Evolutionary conservation across 1,284 basidiomycete genomes (phyloP).

Genomic region (Heliocybe sulcata): DNA sequence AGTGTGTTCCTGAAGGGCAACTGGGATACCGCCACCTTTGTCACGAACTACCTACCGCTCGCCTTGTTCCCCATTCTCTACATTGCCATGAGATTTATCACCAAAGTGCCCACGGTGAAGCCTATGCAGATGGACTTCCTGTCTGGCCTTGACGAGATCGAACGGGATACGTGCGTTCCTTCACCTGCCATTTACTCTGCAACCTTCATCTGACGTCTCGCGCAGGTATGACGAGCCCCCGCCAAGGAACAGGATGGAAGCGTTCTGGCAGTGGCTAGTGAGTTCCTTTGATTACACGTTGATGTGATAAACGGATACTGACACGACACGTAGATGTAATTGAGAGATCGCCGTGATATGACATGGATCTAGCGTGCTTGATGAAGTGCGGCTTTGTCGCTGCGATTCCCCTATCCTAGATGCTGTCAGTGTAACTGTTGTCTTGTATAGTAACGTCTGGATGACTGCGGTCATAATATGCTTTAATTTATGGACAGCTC

Average conservation of each 20-base stretch:
- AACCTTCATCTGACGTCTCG: constrained; percentile 11
- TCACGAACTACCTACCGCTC: constrained; percentile 71
- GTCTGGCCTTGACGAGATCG: constrained; percentile 63
- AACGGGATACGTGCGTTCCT: constrained; percentile 49
- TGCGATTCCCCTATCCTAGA: not conserved
- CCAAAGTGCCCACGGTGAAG: constrained; percentile 37
- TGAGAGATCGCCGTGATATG: not conserved
- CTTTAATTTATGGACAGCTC: not conserved
- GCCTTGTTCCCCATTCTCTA: constrained; percentile 75
- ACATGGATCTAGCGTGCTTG: not conserved
- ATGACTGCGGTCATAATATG: not conserved
- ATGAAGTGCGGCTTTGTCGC: not conserved
- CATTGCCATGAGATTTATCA: constrained; percentile 44
- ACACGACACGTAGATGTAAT: not conserved
- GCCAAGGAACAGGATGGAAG: constrained; percentile 60
- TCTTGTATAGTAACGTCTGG: not conserved
- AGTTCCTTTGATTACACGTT: constrained; percentile 20
- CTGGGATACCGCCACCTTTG: constrained; percentile 45
- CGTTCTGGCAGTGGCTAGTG: constrained; percentile 70
- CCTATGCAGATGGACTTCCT: constrained; percentile 76
- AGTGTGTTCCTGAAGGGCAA: constrained; percentile 64
- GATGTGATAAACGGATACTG: not conserved
- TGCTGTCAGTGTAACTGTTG: not conserved
- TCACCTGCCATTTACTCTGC: not conserved
- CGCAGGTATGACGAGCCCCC: constrained; percentile 52